These are phyloP conservation scores for Apiospora marii DNA, from an alignment of 2,329 filamentous ascomycete species.

Conservation along the genomic window DNA sequence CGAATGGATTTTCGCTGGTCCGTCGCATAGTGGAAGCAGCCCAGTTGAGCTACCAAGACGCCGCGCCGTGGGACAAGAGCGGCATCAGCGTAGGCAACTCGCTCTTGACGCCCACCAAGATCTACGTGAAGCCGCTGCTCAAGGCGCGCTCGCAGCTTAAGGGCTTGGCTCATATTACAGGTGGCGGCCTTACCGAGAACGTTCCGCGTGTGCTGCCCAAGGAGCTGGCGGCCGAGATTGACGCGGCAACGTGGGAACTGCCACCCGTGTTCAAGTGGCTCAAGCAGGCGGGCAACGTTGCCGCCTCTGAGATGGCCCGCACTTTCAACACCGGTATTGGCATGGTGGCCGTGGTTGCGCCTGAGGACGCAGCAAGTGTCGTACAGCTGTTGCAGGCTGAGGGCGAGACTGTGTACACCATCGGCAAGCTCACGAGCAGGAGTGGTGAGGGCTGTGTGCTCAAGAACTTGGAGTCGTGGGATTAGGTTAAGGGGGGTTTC, in stretches of 20 bases:
- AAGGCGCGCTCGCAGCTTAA: slow-evolving; percentile 75
- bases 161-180: slow-evolving; percentile 96
- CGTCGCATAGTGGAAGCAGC: slow-evolving; percentile 83
- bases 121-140: slow-evolving; percentile 88
- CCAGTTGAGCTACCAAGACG: slow-evolving; percentile 73
- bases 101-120: slow-evolving; percentile 87
- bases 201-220: slow-evolving; percentile 90
- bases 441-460: slow-evolving; percentile 68
- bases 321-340: slow-evolving; percentile 96
- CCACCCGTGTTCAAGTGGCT: slow-evolving; percentile 89
- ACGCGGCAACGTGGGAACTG: slow-evolving; percentile 77
- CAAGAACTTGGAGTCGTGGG: slow-evolving; percentile 60
- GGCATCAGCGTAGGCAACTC: slow-evolving; percentile 70
- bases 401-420: slow-evolving; percentile 79
- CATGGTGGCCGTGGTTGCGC: slow-evolving; percentile 86
- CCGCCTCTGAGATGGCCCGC: slow-evolving; percentile 80
- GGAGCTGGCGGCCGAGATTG: slow-evolving; percentile 80
- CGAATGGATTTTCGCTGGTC: slow-evolving; percentile 97
- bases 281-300: slow-evolving; percentile 75
- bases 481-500: slow-evolving; percentile 30
- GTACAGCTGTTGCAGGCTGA: slow-evolving; percentile 65
- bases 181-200: slow-evolving; percentile 91
- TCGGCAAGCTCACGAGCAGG: slow-evolving; percentile 75
- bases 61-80: slow-evolving; percentile 76
- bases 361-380: slow-evolving; percentile 68